Evolutionary conservation across 2,329 filamentous ascomycete genomes (phyloP), one percentile per base, ranked within the genome.

Genomic region (Acrodontium crateriforme): DNA sequence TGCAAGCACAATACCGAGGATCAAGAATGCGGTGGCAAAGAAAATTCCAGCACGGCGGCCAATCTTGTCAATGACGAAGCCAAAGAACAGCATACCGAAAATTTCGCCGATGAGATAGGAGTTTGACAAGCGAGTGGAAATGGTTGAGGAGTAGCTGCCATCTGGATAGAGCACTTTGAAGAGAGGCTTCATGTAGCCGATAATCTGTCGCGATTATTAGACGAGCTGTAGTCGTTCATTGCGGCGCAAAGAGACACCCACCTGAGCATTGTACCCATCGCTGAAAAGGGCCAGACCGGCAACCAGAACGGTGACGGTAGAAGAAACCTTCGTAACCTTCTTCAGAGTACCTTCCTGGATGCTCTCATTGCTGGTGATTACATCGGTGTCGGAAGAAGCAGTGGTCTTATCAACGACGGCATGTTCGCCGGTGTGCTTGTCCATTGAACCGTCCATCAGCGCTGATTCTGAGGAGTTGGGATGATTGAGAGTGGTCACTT

Each of bases 21-120:
- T 53, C 6, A 69, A 45, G 22, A 68, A 50, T 4, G 55, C 27
- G 0, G 64, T 68, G 0, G 65, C 59, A 4, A 54, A 50, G 3
- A 67, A 46, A 20, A 60, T 57, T 9, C 63, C 64, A 1, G 56
- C 64, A 22, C 59, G 55, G 20, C 65, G 54, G n/a, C 65, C 65
- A 4, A 67, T 40, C 11, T 59, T 56, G 37, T 67, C 65, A 35
- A 64, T 62, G 5, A 63, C 41, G 7, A 59, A 47, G 5, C 66
- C 65, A 32, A 71, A 69, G 37, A 60, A 50, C 6, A 71, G 46
- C 59, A 70, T 71, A 27, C 67, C 67, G 27, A 69, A 48, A 30
- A 69, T 67, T 47, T 66, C 62, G 25, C 68, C 69, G 27, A 71
- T 60, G 4, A 70, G 53, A 35, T 64, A 67, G 2, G 67, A 59